Base-by-base conservation (phyloP, 176 grass and related monocot genomes). In the Avena insularis region DNA sequence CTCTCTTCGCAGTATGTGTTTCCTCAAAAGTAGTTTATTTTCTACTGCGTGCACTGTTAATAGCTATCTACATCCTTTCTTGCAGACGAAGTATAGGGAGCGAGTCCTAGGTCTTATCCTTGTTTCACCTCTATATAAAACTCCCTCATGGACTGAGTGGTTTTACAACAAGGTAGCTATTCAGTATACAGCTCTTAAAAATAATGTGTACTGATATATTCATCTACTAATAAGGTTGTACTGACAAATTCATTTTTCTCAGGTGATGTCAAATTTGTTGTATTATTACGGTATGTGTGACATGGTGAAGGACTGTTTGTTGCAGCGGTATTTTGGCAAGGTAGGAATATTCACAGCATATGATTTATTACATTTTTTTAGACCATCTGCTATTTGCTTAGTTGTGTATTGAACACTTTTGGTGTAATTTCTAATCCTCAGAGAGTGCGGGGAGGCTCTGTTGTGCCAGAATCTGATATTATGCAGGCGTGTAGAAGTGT, bases 251-350 rank as follows among this genome's bases (percentile, higher is more conserved):
- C 55, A 20, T 60, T 87, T 87, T 86, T 81, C 19, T 54, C 60
- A 98, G 96, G 81, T 92, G 51, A 87, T 95, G 87, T 92, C 93
- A 82, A 98, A 95, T 98, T 90, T 98, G 53, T 85, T 98, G 21
- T 98, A 95, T 83, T 98, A 92, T 88, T 98, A 98, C 49, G 93
- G 96, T 9, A 98, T 98, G 96, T 98, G 93, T 85, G 91, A 93
- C 45, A 75, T 98, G 53, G 92, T 98, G 63, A 98, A 95, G 65
- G 96, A 95, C 79, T 89, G 87, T 88, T 81, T 98, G 71, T 90
- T 98, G 86, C 96, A 95, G 56, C 92, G 96, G 47, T 98, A 98
- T 75, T 98, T 98, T 43, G 87, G 96, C 85, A 94, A 95, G 92
- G 96, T 98, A 90, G 10, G 17, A 77, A 87, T 77, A 55, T 19